Evolutionary conservation across 2,329 filamentous ascomycete species (phyloP).

Genomic region (Onygenales sp.): DNA sequence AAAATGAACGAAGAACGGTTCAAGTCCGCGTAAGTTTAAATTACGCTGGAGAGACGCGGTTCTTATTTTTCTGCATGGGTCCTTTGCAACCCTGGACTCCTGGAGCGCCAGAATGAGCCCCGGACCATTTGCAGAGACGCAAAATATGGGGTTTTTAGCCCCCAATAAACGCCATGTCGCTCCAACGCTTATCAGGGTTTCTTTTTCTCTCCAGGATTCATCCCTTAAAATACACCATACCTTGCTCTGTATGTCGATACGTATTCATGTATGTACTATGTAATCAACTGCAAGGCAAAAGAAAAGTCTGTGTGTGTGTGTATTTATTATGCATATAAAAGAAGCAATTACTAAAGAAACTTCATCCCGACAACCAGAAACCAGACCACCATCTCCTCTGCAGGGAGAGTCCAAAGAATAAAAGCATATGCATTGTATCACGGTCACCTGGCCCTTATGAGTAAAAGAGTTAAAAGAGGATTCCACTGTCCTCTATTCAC

Average conservation of each 20-base stretch:
- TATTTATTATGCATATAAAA: background rate
- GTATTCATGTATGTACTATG: no score
- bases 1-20: no score
- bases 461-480: background rate
- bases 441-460: background rate
- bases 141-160: conserved; percentile 1
- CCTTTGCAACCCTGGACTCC: conserved; percentile 1
- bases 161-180: conserved; percentile 1
- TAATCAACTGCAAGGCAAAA: background rate
- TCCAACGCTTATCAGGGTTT: no score
- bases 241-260: background rate
- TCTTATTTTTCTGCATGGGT: no score
- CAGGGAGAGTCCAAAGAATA: background rate
- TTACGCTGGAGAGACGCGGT: no score
- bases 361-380: background rate
- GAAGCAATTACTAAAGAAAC: background rate
- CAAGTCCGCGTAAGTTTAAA: no score
- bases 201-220: background rate
- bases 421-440: background rate
- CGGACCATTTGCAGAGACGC: background rate
- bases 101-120: background rate
- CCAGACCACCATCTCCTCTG: background rate
- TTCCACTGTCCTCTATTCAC: background rate
- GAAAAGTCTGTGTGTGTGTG: no score
- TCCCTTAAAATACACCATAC: background rate